Percentiles rank a stretch among this genome's conserved stretches.
Conservation (phyloP, 768 basidiomycete species). For the Tulasnella sp. region DNA sequence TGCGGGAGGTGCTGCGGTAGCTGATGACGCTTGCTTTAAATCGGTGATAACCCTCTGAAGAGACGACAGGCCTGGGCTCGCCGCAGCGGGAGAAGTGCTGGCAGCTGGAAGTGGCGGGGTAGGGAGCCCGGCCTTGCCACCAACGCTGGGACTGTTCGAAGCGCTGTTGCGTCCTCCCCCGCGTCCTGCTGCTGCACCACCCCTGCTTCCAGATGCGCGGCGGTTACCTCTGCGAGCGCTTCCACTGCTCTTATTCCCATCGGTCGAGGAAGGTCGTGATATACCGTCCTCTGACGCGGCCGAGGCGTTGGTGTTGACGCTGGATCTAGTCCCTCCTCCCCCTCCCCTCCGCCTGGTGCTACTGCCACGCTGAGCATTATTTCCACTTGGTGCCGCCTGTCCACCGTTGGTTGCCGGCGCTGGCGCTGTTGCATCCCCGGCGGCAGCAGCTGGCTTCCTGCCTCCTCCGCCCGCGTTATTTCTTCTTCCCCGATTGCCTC, state of each 20-base stretch:
- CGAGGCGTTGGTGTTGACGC: constrained; percentile 14
- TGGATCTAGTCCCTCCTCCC: neutral
- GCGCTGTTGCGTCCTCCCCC: constrained; percentile 3
- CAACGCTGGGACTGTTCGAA: constrained; percentile 5
- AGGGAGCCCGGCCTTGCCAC: constrained; percentile 16
- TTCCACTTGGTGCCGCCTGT: neutral
- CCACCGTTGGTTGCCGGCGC: neutral
- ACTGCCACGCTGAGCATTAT: neutral
- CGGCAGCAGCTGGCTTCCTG: neutral
- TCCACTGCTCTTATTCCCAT: constrained; percentile 5
- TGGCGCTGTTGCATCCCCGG: constrained; percentile 1
- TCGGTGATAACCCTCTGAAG: constrained; percentile 92
- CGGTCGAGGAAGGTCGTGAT: constrained; percentile 19
- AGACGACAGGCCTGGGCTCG: constrained; percentile 72
- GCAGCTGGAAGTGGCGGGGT: constrained; percentile 10
- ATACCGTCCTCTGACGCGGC: constrained; percentile 12
- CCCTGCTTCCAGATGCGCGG: constrained; percentile 5
- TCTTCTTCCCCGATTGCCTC: neutral
- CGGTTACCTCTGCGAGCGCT: constrained; percentile 6
- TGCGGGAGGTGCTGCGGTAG: constrained; percentile 29
- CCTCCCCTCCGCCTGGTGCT: constrained; percentile 1
- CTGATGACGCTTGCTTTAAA: constrained; percentile 69
- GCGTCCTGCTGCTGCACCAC: constrained; percentile 1
- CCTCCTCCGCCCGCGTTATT: neutral
- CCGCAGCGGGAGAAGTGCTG: constrained; percentile 18